These are phyloP conservation scores for Colletotrichum paranaense DNA, from an alignment of 2,329 filamentous ascomycete genomes.

Conservation along the genomic window DNA sequence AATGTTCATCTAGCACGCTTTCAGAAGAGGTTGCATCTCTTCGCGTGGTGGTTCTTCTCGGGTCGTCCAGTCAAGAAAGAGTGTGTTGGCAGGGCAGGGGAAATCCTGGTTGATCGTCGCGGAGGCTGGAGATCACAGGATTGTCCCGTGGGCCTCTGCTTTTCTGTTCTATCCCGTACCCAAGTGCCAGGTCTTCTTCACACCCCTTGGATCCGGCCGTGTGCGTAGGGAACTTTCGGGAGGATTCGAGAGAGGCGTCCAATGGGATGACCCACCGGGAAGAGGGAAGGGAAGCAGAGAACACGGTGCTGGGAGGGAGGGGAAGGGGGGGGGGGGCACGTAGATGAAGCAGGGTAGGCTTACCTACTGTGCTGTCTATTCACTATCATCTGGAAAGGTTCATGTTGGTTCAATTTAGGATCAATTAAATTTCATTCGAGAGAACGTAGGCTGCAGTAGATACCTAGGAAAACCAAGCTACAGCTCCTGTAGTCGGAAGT, in stretches of 20 bases:
- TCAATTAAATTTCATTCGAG: not conserved
- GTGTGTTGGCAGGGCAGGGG: conserved; percentile 22
- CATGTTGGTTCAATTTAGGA: conserved; percentile 14
- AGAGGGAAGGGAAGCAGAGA: not conserved
- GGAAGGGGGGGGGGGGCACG: not conserved
- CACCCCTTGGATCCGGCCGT: not conserved
- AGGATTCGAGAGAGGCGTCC: conserved; percentile 30
- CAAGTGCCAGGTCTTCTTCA: not conserved
- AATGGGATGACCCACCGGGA: conserved; percentile 26
- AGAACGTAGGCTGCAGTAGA: not conserved
- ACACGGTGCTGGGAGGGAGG: not conserved
- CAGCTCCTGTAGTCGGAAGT: not conserved
- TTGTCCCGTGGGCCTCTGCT: conserved; percentile 34
- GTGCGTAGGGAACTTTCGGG: conserved; percentile 24
- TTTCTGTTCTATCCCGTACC: not conserved
- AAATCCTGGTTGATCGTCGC: conserved; percentile 37
- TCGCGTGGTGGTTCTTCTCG: conserved; percentile 33
- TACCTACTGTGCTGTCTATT: not conserved
- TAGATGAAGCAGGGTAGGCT: not conserved
- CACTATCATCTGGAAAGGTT: not conserved
- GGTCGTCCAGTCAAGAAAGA: conserved; percentile 16
- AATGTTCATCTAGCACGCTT: conserved; percentile 10
- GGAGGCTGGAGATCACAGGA: conserved; percentile 39
- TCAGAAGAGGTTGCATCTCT: conserved; percentile 17
- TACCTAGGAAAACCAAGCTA: not conserved